phyloP scores from a whole-genome alignment of 192 early-diverging fungal genomes.

The Glomus cerebriforme region DNA sequence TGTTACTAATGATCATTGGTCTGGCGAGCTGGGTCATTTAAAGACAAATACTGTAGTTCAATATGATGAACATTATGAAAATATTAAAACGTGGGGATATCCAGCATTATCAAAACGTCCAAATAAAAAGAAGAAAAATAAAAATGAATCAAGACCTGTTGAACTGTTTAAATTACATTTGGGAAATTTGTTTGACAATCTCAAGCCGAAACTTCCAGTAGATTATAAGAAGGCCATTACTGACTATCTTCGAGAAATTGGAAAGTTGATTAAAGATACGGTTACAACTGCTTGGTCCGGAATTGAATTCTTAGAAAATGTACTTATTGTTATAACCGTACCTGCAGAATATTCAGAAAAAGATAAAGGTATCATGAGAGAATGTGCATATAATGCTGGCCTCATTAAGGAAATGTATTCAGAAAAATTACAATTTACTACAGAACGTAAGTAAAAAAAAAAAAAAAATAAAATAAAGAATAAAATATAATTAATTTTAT shows the following conservation, averaged over 20 bases:
- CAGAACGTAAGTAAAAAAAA: too few species aligned
- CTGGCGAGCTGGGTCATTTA: too few species aligned
- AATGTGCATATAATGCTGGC: not conserved
- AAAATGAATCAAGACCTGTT: not conserved
- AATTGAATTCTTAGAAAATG: not conserved
- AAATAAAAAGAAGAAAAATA: too few species aligned
- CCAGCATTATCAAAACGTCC: too few species aligned
- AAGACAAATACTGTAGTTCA: too few species aligned
- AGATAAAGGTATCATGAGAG: not conserved
- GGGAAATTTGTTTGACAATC: not conserved
- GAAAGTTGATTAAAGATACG: conserved; percentile 12
- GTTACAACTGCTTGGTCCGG: not conserved
- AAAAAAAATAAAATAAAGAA: too few species aligned
- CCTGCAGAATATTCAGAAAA: not conserved
- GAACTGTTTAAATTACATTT: conserved; percentile 5
- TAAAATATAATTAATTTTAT: too few species aligned
- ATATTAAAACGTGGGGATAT: too few species aligned
- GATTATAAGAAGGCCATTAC: not conserved
- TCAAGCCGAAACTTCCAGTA: conserved; percentile 20
- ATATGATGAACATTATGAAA: too few species aligned
- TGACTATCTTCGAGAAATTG: not conserved
- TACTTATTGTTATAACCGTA: not conserved
- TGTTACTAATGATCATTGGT: too few species aligned
- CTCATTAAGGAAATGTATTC: not conserved
- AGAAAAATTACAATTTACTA: too few species aligned